Evolutionary conservation across 768 basidiomycete genomes (phyloP).

Genomic region (Lyophyllum semitale): DNA sequence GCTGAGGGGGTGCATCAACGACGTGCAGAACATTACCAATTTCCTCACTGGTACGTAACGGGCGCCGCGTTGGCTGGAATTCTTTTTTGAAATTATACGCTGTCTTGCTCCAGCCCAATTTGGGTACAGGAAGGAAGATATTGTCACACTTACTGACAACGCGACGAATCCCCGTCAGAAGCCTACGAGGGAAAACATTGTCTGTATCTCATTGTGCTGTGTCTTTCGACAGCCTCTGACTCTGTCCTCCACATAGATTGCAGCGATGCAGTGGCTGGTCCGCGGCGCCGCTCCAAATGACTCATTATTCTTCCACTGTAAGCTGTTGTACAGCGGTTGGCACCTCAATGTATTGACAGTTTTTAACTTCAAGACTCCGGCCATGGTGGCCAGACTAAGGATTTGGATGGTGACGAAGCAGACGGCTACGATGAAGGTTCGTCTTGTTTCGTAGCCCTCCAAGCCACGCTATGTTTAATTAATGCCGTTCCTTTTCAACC

Average conservation of each 20-base stretch:
- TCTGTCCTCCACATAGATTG: constrained; percentile 39
- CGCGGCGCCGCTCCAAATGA: constrained; percentile 77
- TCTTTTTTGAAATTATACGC: not conserved
- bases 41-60: constrained; percentile 69
- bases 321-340: constrained; percentile 15
- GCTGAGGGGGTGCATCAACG: constrained; percentile 88
- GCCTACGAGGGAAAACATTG: constrained; percentile 84
- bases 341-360: not conserved
- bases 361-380: constrained; percentile 68
- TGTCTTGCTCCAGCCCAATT: constrained; percentile 44
- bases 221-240: not conserved
- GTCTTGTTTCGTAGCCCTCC: not conserved
- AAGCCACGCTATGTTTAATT: not conserved
- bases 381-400: constrained; percentile 90
- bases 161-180: constrained; percentile 55
- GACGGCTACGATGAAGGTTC: constrained; percentile 85
- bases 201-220: constrained; percentile 30
- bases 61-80: not conserved
- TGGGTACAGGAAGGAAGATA: constrained; percentile 75
- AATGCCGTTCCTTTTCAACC: not conserved
- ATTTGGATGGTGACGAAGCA: constrained; percentile 78
- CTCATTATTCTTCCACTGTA: constrained; percentile 90
- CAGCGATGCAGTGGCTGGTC: constrained; percentile 94
- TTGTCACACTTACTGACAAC: constrained; percentile 86
- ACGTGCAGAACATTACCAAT: constrained; percentile 77